Evolutionary conservation across 1,139 yeast species (phyloP).

Genomic region (Candida gigantensis): DNA sequence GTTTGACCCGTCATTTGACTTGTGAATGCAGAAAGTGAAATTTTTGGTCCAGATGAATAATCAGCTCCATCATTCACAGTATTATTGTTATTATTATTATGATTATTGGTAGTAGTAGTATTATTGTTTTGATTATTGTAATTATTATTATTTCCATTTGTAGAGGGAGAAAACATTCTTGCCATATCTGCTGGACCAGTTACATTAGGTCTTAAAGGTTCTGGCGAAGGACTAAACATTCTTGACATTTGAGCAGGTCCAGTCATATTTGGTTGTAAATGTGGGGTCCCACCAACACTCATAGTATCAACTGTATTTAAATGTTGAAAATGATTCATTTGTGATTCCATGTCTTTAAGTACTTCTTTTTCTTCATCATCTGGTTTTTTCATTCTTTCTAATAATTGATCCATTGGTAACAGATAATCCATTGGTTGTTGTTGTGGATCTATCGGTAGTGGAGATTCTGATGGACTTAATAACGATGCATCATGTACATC

Average conservation of each 20-base stretch:
- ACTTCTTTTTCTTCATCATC: constrained; percentile 61
- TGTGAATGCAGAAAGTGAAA: constrained; percentile 44
- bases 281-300: constrained; percentile 57
- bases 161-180: constrained; percentile 27
- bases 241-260: constrained; percentile 52
- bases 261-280: constrained; percentile 51
- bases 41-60: constrained; percentile 21
- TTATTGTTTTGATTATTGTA: background rate
- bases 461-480: constrained; percentile 26
- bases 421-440: constrained; percentile 50
- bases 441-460: constrained; percentile 22
- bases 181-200: constrained; percentile 46
- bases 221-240: constrained; percentile 26
- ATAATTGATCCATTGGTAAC: constrained; percentile 72
- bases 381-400: constrained; percentile 44
- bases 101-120: constrained; percentile 5
- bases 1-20: constrained; percentile 50
- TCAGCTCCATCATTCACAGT: background rate
- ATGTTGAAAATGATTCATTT: constrained; percentile 65
- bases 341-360: constrained; percentile 65
- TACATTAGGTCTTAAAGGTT: constrained; percentile 37
- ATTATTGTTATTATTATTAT: constrained; percentile 6
- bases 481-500: constrained; percentile 36
- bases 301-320: constrained; percentile 65
- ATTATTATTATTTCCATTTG: constrained; percentile 15